Evolutionary conservation across 139 green algal species (phyloP), one percentile per base, ranked within the genome.

Genomic region (Ulvella scutata): DNA sequence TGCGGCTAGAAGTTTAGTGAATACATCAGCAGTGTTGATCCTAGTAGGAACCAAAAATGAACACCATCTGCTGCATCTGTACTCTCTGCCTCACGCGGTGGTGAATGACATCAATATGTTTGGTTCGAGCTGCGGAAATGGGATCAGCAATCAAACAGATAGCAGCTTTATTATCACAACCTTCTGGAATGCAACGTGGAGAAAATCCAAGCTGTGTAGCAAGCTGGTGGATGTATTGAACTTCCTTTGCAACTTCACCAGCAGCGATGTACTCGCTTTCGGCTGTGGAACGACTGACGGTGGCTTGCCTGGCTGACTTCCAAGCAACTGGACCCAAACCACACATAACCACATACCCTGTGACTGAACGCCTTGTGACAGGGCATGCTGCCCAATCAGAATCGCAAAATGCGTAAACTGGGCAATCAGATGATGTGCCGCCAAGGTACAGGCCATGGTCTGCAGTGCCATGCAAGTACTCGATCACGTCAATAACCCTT

Each of bases 351-450:
- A 13, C 13, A 59, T 82, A 80, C 87, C 9, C 26, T 82, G 21
- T 86, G 40, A 35, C 77, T 40, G 76, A 85, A 21, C 75, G 62
- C 2, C 81, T 43, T 1, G 62, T 81, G 39, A 81, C 59, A 0
- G 78, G 2, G 34, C 82, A 75, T 31, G 74, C 77, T 21, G 73
- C 82, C 60, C 77, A 86, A 60, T 85, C 77, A 23, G 84, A 44
- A 61, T 89, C 82, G 51, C 60, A 80, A 60, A 79, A 87, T 37
- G 81, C 81, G 2, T 51, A 4, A 4, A 87, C 33, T 7, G 4
- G 29, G 13, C 28, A 38, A 10, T 44, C 40, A 33, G 20, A 39
- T n/a, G n/a, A n/a, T n/a, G n/a, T n/a, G 13, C 4, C 6, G 10
- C 39, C 26, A 34, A 62, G 80, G 35, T 4, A 74, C 3, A 85